Percentiles rank a stretch among this genome's conserved stretches.
These are phyloP conservation scores for Alternaria arbusti DNA, from an alignment of 2,329 filamentous ascomycete species.

Conservation along the genomic window DNA sequence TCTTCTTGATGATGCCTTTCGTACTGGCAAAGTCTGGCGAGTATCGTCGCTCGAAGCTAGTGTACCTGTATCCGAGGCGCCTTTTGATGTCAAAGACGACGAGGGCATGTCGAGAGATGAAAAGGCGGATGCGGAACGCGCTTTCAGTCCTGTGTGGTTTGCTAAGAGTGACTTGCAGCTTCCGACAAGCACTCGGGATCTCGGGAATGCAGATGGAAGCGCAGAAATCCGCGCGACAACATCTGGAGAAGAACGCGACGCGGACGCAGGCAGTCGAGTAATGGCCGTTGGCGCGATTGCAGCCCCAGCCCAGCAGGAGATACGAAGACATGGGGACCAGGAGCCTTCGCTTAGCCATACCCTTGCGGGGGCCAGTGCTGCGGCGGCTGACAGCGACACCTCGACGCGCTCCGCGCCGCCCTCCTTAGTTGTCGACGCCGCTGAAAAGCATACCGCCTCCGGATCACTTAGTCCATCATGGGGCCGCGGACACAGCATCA, in stretches of 20 bases:
- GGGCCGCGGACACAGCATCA: slow-evolving; percentile 35
- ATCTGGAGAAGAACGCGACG: background rate
- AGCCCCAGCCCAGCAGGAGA: slow-evolving; percentile 2
- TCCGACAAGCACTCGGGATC: background rate
- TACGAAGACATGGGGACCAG: slow-evolving; percentile 9
- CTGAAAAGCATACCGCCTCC: slow-evolving; percentile 36
- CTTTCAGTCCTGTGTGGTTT: slow-evolving; percentile 13
- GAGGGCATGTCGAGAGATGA: background rate
- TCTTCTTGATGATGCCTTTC: background rate
- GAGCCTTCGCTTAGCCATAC: slow-evolving; percentile 12
- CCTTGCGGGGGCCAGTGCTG: slow-evolving; percentile 14
- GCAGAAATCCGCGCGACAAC: background rate
- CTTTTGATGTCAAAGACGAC: slow-evolving; percentile 13
- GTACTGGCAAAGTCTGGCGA: background rate
- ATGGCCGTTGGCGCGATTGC: slow-evolving; percentile 1
- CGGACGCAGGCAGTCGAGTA: background rate
- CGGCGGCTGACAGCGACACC: slow-evolving; percentile 10
- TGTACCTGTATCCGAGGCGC: slow-evolving; percentile 27
- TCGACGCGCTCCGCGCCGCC: slow-evolving; percentile 25
- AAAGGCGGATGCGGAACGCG: slow-evolving; percentile 1
- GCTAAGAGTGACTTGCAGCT: slow-evolving; percentile 18
- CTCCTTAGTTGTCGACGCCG: slow-evolving; percentile 42
- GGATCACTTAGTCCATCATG: slow-evolving; percentile 42
- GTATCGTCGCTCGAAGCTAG: slow-evolving; percentile 6
- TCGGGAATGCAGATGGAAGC: background rate